Evolutionary conservation across 257 asterid species (phyloP).

Genomic region (Forsythia suspensa): DNA sequence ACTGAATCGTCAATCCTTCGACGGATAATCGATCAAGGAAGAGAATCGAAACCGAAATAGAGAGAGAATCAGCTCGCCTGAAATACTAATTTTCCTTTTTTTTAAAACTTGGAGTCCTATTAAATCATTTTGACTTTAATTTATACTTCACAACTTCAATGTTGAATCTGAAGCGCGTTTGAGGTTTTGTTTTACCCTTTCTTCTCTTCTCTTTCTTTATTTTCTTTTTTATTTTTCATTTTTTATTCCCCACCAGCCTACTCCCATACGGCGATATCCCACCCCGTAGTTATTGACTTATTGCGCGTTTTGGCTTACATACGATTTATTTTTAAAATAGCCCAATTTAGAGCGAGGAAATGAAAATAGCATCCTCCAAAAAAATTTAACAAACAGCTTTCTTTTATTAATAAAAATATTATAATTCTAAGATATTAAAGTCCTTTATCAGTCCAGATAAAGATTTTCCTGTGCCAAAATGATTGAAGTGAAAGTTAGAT

Average conservation of each 20-base stretch:
- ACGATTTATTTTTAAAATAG: not conserved
- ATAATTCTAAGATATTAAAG: too few relatives aligned
- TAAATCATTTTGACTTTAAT: slow-evolving; percentile 17
- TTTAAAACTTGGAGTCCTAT: not conserved
- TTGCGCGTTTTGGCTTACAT: too few relatives aligned
- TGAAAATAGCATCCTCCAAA: too few relatives aligned
- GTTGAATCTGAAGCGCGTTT: slow-evolving; percentile 31
- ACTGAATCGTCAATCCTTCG: slow-evolving; percentile 34
- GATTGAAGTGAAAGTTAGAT: too few relatives aligned
- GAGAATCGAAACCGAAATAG: slow-evolving; percentile 5
- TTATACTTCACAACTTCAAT: not conserved
- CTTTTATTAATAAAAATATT: too few relatives aligned
- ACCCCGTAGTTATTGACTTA: too few relatives aligned
- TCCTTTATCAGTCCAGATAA: too few relatives aligned
- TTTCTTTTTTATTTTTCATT: not conserved
- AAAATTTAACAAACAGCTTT: too few relatives aligned
- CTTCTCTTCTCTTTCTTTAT: not conserved
- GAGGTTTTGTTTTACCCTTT: not conserved
- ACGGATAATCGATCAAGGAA: slow-evolving; percentile 15
- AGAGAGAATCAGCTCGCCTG: slow-evolving; percentile 20
- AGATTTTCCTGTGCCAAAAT: too few relatives aligned
- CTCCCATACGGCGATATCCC: too few relatives aligned
- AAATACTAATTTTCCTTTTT: not conserved
- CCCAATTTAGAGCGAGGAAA: too few relatives aligned
- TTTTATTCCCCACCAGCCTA: too few relatives aligned